phyloP scores from a whole-genome alignment of 352 stramenopile species.

The Phytophthora litchii region DNA sequence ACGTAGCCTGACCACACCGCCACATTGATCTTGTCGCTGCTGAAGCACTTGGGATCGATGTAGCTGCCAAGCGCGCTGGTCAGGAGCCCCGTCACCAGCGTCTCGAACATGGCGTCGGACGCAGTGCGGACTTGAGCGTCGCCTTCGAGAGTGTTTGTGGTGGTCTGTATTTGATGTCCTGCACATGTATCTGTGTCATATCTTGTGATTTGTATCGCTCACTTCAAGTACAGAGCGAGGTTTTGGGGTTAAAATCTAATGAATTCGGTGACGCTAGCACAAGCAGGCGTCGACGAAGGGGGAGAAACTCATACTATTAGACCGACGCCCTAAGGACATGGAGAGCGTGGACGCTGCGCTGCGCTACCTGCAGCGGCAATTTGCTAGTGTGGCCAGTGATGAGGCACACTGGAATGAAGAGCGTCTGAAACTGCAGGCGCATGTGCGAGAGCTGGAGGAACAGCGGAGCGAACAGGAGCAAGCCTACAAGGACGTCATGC shows the following conservation, averaged over 20 bases:
- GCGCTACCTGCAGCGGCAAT: slow-evolving; percentile 85
- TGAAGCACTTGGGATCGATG: slow-evolving; percentile 89
- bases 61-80: slow-evolving; percentile 87
- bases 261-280: slow-evolving; percentile 19
- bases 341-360: slow-evolving; percentile 87
- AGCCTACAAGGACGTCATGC: slow-evolving; percentile 83
- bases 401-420: slow-evolving; percentile 82
- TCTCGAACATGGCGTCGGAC: slow-evolving; percentile 78
- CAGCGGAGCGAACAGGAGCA: slow-evolving; percentile 82
- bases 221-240: slow-evolving; percentile 24
- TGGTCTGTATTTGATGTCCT: slow-evolving; percentile 4
- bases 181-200: background rate
- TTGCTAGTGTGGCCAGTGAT: slow-evolving; percentile 80
- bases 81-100: slow-evolving; percentile 83
- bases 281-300: slow-evolving; percentile 20
- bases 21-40: slow-evolving; percentile 89
- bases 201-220: background rate
- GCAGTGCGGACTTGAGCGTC: slow-evolving; percentile 1
- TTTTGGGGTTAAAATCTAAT: slow-evolving; percentile 24
- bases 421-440: slow-evolving; percentile 69
- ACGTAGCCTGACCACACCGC: slow-evolving; percentile 88
- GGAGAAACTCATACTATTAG: slow-evolving; percentile 19
- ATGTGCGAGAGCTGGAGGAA: slow-evolving; percentile 79
- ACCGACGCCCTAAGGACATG: slow-evolving; percentile 44
- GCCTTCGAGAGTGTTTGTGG: slow-evolving; percentile 15